These are phyloP conservation scores for Stentor coeruleus DNA, from an alignment of 73 alveolate genomes.

Conservation along the genomic window DNA sequence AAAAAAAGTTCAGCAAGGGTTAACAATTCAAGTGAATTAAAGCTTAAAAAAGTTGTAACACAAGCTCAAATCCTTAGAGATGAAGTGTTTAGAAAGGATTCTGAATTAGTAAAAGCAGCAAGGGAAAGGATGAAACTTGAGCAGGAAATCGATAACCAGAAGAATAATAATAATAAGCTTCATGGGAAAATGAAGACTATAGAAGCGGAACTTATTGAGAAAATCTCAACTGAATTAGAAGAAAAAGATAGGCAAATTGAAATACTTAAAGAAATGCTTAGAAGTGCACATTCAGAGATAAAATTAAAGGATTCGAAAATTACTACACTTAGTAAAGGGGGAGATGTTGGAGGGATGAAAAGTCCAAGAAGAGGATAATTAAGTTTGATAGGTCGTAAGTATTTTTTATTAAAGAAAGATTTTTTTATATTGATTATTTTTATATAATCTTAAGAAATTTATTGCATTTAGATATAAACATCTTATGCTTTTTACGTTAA, in stretches of 20 bases:
- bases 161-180: background rate
- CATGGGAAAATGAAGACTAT: conserved; percentile 10
- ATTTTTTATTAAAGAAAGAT: too few species aligned
- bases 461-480: too few species aligned
- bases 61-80: conserved; percentile 3
- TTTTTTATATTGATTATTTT: too few species aligned
- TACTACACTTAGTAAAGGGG: background rate
- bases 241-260: conserved; percentile 26
- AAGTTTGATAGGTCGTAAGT: too few species aligned
- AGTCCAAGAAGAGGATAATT: background rate
- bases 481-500: too few species aligned
- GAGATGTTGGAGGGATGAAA: background rate
- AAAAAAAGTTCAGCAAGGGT: background rate
- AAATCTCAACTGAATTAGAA: background rate
- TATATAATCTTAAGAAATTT: too few species aligned
- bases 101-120: background rate
- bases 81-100: conserved; percentile 7
- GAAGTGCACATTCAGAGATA: background rate
- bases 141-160: background rate
- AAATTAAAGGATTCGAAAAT: background rate
- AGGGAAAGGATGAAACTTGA: conserved; percentile 4
- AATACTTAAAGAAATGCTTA: conserved; percentile 8
- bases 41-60: background rate
- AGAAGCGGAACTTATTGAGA: conserved; percentile 1
- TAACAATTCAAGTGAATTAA: background rate